These are phyloP conservation scores for Amylostereum areolatum DNA, from an alignment of 1,284 basidiomycete genomes.

Conservation along the genomic window DNA sequence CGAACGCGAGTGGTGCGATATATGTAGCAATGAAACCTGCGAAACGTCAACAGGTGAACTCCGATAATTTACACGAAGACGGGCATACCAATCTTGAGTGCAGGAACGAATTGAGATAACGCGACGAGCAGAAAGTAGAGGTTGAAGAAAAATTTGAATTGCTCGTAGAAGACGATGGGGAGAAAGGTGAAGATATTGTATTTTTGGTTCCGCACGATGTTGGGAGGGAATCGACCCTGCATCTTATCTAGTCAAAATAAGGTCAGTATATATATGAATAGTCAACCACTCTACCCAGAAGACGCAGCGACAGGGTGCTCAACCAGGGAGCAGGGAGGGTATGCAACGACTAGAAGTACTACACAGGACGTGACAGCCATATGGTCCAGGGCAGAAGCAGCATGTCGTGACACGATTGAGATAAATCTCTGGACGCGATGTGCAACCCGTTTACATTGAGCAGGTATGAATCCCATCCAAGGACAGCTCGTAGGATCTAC, in stretches of 20 bases:
- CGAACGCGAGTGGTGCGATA: slow-evolving; percentile 93
- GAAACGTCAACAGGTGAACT: background rate
- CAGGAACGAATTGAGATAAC: slow-evolving; percentile 92
- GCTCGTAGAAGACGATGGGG: slow-evolving; percentile 95
- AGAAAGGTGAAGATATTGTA: slow-evolving; percentile 95
- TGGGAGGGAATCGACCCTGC: slow-evolving; percentile 67
- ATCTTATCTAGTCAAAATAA: slow-evolving; percentile 42
- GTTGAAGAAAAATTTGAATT: slow-evolving; percentile 99
- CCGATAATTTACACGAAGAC: slow-evolving; percentile 2
- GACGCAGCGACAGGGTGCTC: too few species aligned
- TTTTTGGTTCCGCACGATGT: slow-evolving; percentile 96
- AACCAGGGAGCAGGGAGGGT: too few species aligned
- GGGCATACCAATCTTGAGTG: slow-evolving; percentile 84
- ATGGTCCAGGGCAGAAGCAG: too few species aligned
- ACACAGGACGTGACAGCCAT: too few species aligned
- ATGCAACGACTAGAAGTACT: too few species aligned
- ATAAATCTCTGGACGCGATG: too few species aligned
- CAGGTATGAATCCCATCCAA: too few species aligned
- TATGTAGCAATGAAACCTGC: slow-evolving; percentile 94
- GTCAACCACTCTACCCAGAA: too few species aligned
- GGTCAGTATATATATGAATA: too few species aligned
- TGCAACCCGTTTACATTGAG: too few species aligned
- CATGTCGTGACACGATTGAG: too few species aligned
- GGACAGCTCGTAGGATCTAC: too few species aligned
- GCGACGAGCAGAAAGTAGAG: slow-evolving; percentile 98